Evolutionary conservation across 805 yeast genomes (phyloP).

Genomic region (Barnettozyma sucrosica): DNA sequence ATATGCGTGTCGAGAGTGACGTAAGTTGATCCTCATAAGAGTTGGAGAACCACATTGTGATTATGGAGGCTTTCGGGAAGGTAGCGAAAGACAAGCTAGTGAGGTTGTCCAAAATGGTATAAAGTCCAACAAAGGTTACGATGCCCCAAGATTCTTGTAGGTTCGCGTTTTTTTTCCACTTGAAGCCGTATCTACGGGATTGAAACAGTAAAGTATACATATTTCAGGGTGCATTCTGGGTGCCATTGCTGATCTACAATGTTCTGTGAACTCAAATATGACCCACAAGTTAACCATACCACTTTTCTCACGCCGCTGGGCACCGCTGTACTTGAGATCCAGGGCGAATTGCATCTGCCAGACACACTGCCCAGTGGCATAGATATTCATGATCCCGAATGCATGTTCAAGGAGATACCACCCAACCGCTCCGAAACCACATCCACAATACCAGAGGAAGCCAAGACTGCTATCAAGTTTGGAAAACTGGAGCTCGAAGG

Average conservation of each 20-base stretch:
- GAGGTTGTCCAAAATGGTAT: too few species aligned
- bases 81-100: too few species aligned
- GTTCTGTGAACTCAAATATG: not conserved
- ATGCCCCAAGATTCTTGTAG: not conserved
- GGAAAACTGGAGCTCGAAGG: constrained; percentile 45
- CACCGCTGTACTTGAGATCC: constrained; percentile 59
- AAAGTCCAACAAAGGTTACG: not conserved
- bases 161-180: not conserved
- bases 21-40: constrained; percentile 36
- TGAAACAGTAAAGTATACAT: too few species aligned
- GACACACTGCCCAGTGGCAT: constrained; percentile 27
- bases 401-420: constrained; percentile 28
- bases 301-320: constrained; percentile 50
- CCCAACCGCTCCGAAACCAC: not conserved
- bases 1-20: constrained; percentile 31
- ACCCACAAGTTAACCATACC: not conserved
- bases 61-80: not conserved
- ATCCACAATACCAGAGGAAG: constrained; percentile 15
- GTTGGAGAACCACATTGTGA: constrained; percentile 1
- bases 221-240: not conserved
- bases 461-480: constrained; percentile 42
- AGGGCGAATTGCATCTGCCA: constrained; percentile 62
- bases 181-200: too few species aligned
- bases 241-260: not conserved
- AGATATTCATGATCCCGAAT: constrained; percentile 28